Conservation (phyloP, 768 basidiomycete genomes). For the Leucocoprinus leucothites region DNA sequence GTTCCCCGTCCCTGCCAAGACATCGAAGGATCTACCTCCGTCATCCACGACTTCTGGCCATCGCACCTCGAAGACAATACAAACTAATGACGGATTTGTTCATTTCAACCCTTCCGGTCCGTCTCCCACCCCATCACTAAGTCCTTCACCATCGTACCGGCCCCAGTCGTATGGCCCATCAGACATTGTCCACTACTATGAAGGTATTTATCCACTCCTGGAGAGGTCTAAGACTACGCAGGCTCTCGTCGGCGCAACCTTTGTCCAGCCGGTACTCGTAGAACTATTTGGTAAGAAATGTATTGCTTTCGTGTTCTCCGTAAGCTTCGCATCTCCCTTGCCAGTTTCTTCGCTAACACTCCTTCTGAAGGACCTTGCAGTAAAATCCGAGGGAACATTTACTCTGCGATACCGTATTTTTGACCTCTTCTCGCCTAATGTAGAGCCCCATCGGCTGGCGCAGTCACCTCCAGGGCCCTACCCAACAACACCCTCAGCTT, state of each 20-base stretch:
- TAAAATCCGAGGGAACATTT: conserved; percentile 65
- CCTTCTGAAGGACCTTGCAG: conserved; percentile 58
- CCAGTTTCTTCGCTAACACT: neutral
- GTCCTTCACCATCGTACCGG: conserved; percentile 7
- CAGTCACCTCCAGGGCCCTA: conserved; percentile 5
- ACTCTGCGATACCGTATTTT: conserved; percentile 65
- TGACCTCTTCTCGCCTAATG: conserved; percentile 44
- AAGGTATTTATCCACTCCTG: conserved; percentile 32
- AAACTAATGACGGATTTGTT: conserved; percentile 8
- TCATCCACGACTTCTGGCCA: conserved; percentile 8
- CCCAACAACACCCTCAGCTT: neutral
- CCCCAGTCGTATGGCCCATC: conserved; percentile 16
- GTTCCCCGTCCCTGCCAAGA: conserved; percentile 50
- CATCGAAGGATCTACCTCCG: conserved; percentile 2
- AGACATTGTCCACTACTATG: conserved; percentile 43
- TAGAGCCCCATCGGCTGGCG: neutral
- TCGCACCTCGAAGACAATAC: neutral
- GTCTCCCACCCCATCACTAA: conserved; percentile 5
- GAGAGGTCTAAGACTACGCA: conserved; percentile 52
- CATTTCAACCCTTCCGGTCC: conserved; percentile 14
- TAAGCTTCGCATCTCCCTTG: conserved; percentile 26
- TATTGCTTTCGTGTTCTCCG: conserved; percentile 64
- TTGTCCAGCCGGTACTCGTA: conserved; percentile 52
- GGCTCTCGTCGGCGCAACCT: conserved; percentile 57
- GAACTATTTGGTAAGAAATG: conserved; percentile 56